These are phyloP conservation scores for Fusarium sp. DNA, from an alignment of 2,329 filamentous ascomycete species.

Conservation along the genomic window DNA sequence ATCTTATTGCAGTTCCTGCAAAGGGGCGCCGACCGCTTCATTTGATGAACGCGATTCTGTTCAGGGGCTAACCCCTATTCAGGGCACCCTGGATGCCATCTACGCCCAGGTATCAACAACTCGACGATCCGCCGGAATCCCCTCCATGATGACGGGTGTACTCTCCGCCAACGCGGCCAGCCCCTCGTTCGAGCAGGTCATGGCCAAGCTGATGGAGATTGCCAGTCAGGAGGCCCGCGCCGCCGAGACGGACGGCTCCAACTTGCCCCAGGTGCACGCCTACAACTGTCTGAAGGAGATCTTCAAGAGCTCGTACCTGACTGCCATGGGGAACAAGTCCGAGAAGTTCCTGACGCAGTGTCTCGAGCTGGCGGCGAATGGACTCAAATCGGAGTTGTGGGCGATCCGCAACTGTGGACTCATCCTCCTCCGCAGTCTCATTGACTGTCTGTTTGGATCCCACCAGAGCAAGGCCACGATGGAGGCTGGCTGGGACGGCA, in stretches of 20 bases:
- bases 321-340: constrained; percentile 77
- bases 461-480: constrained; percentile 75
- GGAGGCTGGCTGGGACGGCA: constrained; percentile 73
- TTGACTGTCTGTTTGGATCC: constrained; percentile 82
- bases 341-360: constrained; percentile 80
- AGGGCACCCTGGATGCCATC: constrained; percentile 78
- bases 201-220: constrained; percentile 71
- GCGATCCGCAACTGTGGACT: constrained; percentile 94
- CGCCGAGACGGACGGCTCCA: constrained; percentile 70
- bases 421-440: constrained; percentile 86
- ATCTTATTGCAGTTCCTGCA: not conserved
- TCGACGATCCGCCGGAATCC: constrained; percentile 90
- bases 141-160: constrained; percentile 85
- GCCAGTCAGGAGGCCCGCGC: constrained; percentile 65
- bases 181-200: constrained; percentile 73
- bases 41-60: not conserved
- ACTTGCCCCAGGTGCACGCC: constrained; percentile 91
- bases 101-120: constrained; percentile 84
- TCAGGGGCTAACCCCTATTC: constrained; percentile 13
- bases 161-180: constrained; percentile 72
- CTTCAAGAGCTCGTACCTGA: constrained; percentile 84
- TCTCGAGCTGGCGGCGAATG: constrained; percentile 82
- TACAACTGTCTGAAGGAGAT: constrained; percentile 94
- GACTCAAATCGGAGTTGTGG: constrained; percentile 87
- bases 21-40: not conserved